Base-by-base conservation (phyloP, 176 grass and related monocot species). In the Aegilops longissima region DNA sequence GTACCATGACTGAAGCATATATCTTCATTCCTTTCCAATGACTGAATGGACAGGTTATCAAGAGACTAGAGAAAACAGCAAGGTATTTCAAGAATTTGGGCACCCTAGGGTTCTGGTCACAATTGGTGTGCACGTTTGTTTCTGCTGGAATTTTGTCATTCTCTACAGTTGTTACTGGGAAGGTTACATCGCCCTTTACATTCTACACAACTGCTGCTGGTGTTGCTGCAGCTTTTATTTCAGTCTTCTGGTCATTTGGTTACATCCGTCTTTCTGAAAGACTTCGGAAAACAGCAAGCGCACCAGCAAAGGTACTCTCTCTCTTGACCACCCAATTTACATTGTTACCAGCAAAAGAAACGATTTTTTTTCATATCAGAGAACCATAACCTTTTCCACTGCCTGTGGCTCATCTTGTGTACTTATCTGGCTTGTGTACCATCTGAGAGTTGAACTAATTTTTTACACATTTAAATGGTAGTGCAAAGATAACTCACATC, bases 211-310 rank as follows among this genome's bases (percentile, higher is more conserved):
- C 97, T 87, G 78, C 97, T 82, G 88, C 82, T 72, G 87, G 92
- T 69, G 80, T 99, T 85, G 90, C 84, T 7, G 92, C 92, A 24
- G 97, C 94, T 47, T 98, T 99, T 76, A 73, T 99, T 80, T 99
- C 97, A 82, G 90, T 96, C n/a, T 99, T 99, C 83, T 99, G 94
- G 97, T 96, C 97, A 79, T 99, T 99, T 78, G 94, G 97, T 62
- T 99, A 99, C 71, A 93, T 99, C 25, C 85, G 92, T 67, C 86
- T 99, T 42, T 94, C 97, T 74, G 92, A 96, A 88, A 92, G 90
- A 56, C 97, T 99, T 67, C 87, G 66, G 75, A 95, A 78, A 87
- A 96, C 90, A 18, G 85, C 97, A 79, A 96, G 92, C 49, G 92
- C 94, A 25, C 97, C 97, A 27, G 76, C 94, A 75, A 99, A 99